Conservation (phyloP, 352 stramenopile species). For the Phytophthora litchii region DNA sequence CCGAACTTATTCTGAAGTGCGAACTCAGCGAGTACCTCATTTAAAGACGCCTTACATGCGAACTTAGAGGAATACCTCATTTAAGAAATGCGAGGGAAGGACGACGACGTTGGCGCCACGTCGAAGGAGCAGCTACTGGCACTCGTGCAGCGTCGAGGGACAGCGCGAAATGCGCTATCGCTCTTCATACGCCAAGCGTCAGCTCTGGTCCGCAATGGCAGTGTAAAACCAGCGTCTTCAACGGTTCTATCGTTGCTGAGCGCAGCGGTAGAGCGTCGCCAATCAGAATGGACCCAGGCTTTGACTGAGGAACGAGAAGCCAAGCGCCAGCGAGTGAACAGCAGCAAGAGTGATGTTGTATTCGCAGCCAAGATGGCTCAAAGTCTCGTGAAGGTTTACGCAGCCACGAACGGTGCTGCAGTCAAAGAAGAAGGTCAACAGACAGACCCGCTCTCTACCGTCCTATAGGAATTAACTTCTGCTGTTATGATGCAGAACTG, state of each 20-base stretch:
- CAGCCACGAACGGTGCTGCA: conserved; percentile 13
- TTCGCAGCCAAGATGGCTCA: conserved; percentile 67
- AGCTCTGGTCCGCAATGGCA: conserved; percentile 9
- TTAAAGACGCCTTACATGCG: neutral
- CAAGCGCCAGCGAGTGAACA: conserved; percentile 31
- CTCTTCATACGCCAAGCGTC: conserved; percentile 28
- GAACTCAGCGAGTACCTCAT: too few species aligned
- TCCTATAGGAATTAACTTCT: neutral
- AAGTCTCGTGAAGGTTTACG: conserved; percentile 65
- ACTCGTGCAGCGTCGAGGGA: conserved; percentile 27
- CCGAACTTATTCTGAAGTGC: too few species aligned
- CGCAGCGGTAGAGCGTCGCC: conserved; percentile 28
- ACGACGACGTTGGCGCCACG: conserved; percentile 9
- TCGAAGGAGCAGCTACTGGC: conserved; percentile 34
- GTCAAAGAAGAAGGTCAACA: conserved; percentile 27
- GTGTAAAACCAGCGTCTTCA: neutral
- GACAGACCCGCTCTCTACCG: neutral
- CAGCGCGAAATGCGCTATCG: conserved; percentile 19
- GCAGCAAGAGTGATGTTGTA: conserved; percentile 41
- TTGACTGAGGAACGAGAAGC: conserved; percentile 12
- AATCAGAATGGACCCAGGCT: conserved; percentile 16
- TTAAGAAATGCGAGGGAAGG: conserved; percentile 28
- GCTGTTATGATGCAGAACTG: conserved; percentile 14
- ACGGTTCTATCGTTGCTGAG: conserved; percentile 23
- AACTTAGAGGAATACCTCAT: conserved; percentile 6